Evolutionary conservation across 805 yeast species (phyloP).

Genomic region (Wickerhamomyces sydowiorum): DNA sequence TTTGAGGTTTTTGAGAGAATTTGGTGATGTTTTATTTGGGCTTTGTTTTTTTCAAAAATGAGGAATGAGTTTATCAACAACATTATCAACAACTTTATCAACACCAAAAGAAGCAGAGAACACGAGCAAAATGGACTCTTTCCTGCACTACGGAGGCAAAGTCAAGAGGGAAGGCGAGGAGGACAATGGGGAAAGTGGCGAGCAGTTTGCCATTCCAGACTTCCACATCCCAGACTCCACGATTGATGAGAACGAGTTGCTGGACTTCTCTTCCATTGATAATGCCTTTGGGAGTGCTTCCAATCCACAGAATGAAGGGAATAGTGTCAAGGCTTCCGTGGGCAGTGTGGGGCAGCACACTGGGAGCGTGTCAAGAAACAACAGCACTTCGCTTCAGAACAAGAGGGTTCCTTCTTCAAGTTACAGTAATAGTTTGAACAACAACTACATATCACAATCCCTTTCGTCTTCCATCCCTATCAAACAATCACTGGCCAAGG

Average conservation of each 20-base stretch:
- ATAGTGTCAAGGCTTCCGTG: neutral
- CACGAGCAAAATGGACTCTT: neutral
- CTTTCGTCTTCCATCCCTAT: conserved; percentile 14
- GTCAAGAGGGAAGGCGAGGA: neutral
- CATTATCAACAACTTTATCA: neutral
- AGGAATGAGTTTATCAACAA: no score
- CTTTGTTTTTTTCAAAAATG: no score
- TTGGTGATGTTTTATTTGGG: neutral
- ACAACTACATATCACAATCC: conserved; percentile 1
- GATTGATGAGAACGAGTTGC: conserved; percentile 14
- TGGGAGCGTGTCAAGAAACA: neutral
- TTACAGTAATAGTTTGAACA: conserved; percentile 1
- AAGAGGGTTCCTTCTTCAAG: conserved; percentile 5
- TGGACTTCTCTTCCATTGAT: conserved; percentile 16
- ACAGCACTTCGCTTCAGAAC: neutral
- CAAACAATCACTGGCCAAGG: conserved; percentile 20
- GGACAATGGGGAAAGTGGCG: neutral
- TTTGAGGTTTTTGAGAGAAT: no score
- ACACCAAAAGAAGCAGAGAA: neutral
- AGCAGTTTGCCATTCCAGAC: neutral
- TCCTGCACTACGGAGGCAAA: neutral
- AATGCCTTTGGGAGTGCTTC: conserved; percentile 7
- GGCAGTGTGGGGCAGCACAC: no score
- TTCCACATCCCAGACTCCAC: conserved; percentile 5
- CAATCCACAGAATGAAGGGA: neutral